These are phyloP conservation scores for Corylus heterophylla DNA, from an alignment of 306 rosid species.

Conservation along the genomic window DNA sequence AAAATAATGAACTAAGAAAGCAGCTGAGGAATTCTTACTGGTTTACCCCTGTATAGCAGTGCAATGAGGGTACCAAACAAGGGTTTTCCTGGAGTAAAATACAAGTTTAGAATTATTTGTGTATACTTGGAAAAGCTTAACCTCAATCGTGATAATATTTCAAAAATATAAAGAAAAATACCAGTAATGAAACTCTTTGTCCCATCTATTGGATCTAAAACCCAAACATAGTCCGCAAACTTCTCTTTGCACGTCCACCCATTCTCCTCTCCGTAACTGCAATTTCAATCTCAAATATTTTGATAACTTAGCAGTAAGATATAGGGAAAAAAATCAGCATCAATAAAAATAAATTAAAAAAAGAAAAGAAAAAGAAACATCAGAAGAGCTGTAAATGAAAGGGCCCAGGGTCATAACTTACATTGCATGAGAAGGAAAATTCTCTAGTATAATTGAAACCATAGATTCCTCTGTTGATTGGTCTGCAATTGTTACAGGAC, in stretches of 20 bases:
- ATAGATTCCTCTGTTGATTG: conserved; percentile 85
- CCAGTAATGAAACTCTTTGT: conserved; percentile 96
- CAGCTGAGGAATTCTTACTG: conserved; percentile 55
- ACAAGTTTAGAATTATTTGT: conserved; percentile 13
- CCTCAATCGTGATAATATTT: background rate
- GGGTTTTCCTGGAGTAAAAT: conserved; percentile 74
- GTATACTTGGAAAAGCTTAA: conserved; percentile 4
- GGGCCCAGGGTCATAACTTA: conserved; percentile 21
- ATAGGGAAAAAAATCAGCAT: no score
- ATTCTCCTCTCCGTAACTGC: conserved; percentile 90
- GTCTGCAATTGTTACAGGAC: conserved; percentile 95
- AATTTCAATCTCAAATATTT: conserved; percentile 11
- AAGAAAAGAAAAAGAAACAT: background rate
- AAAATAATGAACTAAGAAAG: conserved; percentile 17
- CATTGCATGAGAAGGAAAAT: conserved; percentile 88
- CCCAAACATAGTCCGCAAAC: conserved; percentile 84
- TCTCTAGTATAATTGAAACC: conserved; percentile 60
- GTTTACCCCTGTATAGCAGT: conserved; percentile 65
- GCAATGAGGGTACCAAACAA: conserved; percentile 92
- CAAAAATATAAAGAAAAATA: conserved; percentile 27
- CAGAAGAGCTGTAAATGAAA: background rate
- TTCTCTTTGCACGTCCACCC: conserved; percentile 86
- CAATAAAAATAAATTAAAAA: no score
- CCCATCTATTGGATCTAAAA: conserved; percentile 95
- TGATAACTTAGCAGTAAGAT: conserved; percentile 14